phyloP scores from a whole-genome alignment of 2,329 filamentous ascomycete species.

The Fusarium guadeloupense region DNA sequence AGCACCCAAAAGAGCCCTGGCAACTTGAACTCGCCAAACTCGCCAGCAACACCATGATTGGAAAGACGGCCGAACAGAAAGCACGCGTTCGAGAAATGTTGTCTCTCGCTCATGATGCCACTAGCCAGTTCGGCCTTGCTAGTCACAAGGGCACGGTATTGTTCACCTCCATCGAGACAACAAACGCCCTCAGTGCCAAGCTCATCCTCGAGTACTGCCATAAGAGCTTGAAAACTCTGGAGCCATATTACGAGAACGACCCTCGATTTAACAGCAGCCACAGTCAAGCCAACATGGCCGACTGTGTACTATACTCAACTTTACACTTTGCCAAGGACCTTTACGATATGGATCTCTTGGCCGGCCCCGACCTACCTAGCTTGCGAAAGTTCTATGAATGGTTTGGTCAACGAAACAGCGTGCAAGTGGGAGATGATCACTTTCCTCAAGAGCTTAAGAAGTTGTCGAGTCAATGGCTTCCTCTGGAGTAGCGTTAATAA shows the following conservation, averaged over 20 bases:
- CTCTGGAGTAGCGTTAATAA: neutral
- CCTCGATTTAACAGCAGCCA: neutral
- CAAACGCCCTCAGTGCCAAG: neutral
- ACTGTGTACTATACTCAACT: slow-evolving; percentile 28
- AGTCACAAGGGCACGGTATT: slow-evolving; percentile 27
- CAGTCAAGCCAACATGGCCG: slow-evolving; percentile 5
- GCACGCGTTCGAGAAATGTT: slow-evolving; percentile 21
- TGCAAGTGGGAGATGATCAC: slow-evolving; percentile 4
- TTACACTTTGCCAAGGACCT: slow-evolving; percentile 30
- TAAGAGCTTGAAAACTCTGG: slow-evolving; percentile 13
- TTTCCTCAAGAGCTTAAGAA: slow-evolving; percentile 12
- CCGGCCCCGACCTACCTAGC: slow-evolving; percentile 1
- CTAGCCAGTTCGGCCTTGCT: slow-evolving; percentile 14
- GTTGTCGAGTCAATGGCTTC: slow-evolving; percentile 25
- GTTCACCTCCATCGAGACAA: slow-evolving; percentile 4
- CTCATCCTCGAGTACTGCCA: slow-evolving; percentile 11
- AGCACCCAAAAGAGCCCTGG: slow-evolving; percentile 11
- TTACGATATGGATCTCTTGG: slow-evolving; percentile 7
- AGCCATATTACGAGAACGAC: slow-evolving; percentile 20
- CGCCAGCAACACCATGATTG: slow-evolving; percentile 1
- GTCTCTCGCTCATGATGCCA: slow-evolving; percentile 26
- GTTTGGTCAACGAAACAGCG: slow-evolving; percentile 22
- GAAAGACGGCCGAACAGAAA: slow-evolving; percentile 6
- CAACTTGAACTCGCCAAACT: slow-evolving; percentile 1
- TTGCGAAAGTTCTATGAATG: slow-evolving; percentile 16